phyloP scores from a whole-genome alignment of 148 eudicot genomes.

The Mesembryanthemum crystallinum region DNA sequence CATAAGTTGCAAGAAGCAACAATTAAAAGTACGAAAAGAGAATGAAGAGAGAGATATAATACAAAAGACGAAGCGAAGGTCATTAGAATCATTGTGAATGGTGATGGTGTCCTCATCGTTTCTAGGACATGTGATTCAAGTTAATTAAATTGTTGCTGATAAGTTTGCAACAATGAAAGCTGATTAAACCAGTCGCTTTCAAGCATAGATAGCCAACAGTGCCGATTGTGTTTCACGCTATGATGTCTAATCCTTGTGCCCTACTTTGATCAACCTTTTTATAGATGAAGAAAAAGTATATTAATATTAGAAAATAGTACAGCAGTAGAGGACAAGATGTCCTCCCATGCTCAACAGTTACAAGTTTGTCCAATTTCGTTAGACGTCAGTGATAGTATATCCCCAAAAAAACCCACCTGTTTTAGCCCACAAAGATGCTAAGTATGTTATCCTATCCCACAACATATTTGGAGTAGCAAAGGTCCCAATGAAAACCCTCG shows the following conservation, averaged over 20 bases:
- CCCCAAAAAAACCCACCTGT: too few relatives aligned
- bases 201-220: conserved; percentile 1
- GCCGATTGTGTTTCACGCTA: neutral
- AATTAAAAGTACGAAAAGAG: neutral
- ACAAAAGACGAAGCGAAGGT: conserved; percentile 10
- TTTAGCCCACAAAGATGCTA: too few relatives aligned
- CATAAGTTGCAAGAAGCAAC: too few relatives aligned
- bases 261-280: conserved; percentile 11
- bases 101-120: conserved; percentile 11
- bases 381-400: too few relatives aligned
- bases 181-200: conserved; percentile 14
- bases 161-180: neutral
- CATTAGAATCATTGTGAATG: neutral
- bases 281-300: too few relatives aligned
- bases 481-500: too few relatives aligned
- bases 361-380: too few relatives aligned
- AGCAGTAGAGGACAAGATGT: too few relatives aligned
- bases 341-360: too few relatives aligned
- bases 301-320: too few relatives aligned
- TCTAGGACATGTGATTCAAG: conserved; percentile 4
- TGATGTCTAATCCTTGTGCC: conserved; percentile 1
- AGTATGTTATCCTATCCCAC: too few relatives aligned
- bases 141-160: neutral
- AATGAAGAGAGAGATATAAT: neutral
- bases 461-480: too few relatives aligned